Base-by-base conservation (phyloP, 352 stramenopile species). In the Phytophthora macrochlamydospora region DNA sequence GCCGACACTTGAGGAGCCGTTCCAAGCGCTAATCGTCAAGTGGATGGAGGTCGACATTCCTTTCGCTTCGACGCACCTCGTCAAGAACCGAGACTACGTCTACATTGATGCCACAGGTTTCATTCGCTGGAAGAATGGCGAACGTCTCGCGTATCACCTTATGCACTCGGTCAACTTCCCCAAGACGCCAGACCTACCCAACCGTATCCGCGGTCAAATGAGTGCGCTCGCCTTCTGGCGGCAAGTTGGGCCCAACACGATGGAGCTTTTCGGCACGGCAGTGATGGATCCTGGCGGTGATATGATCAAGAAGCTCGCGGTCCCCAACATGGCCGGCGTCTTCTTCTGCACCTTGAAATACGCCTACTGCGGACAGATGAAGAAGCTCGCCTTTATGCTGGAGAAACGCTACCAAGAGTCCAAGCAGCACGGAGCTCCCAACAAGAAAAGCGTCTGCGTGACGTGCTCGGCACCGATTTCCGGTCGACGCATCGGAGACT, bases 21-120 rank as follows among this genome's bases (percentile, higher is more conserved):
- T 73, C 46, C 71, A 63, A 29, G 51, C 71, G 31, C 44, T 79
- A 9, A 64, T 73, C n/a, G 37, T 78, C 7, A 78, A 78, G 38
- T 78, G 71, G 71, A 78, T 78, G 51, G 61, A 89, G 40, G 51
- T 81, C 13, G 78, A 81, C 29, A 78, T 87, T 53, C 56, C 83
- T 28, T 72, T 75, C 28, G 59, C 80, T 14, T 78, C 78, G 33
- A 77, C 66, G 8, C 69, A 73, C 14, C 46, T 79, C 31, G 59
- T 79, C 8, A 65, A 65, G 40, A 74, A 71, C 33, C 67, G 71
- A 8, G 71, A 80, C 72, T 77, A 74, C 48, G 56, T 81, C 7
- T 78, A 76, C 56, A 56, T 81, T 29, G 73, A 81, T 14, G 61
- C 49, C 28, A 76, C 65, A 13, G 73, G 73, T 9, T 67, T 67